These are phyloP conservation scores for Ophiostoma sp. DNA, from an alignment of 2,329 filamentous ascomycete species.

Conservation along the genomic window DNA sequence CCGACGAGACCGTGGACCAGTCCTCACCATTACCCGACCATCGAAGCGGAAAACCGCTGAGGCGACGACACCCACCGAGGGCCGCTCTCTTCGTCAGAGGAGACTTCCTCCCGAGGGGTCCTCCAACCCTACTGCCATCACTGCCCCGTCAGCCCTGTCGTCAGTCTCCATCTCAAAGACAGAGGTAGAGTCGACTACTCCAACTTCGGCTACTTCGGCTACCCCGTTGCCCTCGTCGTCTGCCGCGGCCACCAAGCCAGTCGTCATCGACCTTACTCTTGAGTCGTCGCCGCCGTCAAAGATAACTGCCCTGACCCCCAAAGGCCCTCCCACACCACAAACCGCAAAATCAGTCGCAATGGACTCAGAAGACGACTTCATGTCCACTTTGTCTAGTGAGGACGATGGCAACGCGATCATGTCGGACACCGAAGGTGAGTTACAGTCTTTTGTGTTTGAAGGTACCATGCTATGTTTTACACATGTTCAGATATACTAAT, in stretches of 20 bases:
- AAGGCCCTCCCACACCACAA: slow-evolving; percentile 27
- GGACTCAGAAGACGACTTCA: slow-evolving; percentile 94
- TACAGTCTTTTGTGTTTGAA: neutral
- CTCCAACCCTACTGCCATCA: neutral
- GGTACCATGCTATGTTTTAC: neutral
- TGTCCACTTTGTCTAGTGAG: slow-evolving; percentile 76
- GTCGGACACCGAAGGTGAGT: slow-evolving; percentile 48
- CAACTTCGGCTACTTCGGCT: slow-evolving; percentile 34
- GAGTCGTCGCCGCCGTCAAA: neutral
- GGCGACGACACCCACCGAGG: slow-evolving; percentile 52
- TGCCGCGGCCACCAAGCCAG: neutral
- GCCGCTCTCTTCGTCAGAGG: slow-evolving; percentile 44
- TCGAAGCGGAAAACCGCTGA: slow-evolving; percentile 62
- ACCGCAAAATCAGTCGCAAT: slow-evolving; percentile 59
- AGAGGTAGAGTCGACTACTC: slow-evolving; percentile 50
- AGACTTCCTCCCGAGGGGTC: slow-evolving; percentile 49
- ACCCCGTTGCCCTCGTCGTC: neutral
- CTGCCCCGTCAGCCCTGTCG: slow-evolving; percentile 3
- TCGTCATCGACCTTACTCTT: neutral
- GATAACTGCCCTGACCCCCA: neutral
- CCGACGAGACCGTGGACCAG: slow-evolving; percentile 27
- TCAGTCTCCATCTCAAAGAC: slow-evolving; percentile 31
- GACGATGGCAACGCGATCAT: slow-evolving; percentile 67
- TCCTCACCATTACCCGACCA: slow-evolving; percentile 53
- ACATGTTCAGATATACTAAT: neutral